Conservation (phyloP, 176 grass and related monocot genomes). For the Saccharum spontaneum region DNA sequence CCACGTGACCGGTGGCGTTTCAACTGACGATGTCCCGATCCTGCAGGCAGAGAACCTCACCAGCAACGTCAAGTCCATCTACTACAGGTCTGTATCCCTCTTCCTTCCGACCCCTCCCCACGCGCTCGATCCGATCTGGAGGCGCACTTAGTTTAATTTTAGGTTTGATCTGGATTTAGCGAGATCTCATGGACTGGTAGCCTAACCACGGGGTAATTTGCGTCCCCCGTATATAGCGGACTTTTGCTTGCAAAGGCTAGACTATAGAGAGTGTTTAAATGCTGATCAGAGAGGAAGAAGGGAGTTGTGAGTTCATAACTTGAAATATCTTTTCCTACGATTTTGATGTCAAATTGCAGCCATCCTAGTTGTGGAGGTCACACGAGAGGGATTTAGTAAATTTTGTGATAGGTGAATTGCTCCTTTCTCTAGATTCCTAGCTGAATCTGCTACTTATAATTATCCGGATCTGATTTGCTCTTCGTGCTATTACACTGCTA, state of each 20-base stretch:
- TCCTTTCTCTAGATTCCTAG: neutral
- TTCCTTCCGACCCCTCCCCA: neutral
- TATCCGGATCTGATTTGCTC: neutral
- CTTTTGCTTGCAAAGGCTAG: neutral
- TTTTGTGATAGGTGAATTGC: neutral
- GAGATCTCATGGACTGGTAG: neutral
- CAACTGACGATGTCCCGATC: constrained; percentile 47
- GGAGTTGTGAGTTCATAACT: neutral
- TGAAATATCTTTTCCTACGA: neutral
- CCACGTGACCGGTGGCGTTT: constrained; percentile 29
- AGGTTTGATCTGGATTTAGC: neutral
- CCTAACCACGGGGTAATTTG: neutral
- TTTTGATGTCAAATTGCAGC: neutral
- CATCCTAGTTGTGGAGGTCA: neutral
- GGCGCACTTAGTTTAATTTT: neutral
- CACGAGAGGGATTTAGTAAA: neutral
- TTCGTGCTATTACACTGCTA: neutral
- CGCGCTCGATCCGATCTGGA: constrained; percentile 10
- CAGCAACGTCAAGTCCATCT: constrained; percentile 77
- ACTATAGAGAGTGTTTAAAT: neutral
- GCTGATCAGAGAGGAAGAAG: neutral
- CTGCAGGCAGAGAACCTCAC: constrained; percentile 72
- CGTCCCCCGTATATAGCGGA: neutral
- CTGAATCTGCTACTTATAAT: neutral
- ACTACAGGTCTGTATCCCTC: constrained; percentile 53